A percentile compares a stretch with the other conserved stretches of the same genome.
Evolutionary conservation across 805 yeast genomes (phyloP).

Genomic region (Saccharomycopsis fermentans): DNA sequence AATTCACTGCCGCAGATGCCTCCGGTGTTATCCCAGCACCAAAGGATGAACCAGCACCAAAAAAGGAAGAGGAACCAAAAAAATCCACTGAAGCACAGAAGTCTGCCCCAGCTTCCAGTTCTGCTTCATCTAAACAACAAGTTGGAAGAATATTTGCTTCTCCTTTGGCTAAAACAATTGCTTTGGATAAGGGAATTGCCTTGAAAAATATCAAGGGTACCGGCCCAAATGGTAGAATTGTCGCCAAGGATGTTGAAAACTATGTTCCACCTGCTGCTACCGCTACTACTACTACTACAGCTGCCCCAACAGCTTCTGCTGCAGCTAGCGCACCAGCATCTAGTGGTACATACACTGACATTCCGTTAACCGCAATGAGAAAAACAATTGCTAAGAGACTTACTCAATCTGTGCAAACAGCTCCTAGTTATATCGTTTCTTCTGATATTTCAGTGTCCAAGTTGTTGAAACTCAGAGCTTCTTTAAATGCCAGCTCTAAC

Average conservation of each 20-base stretch:
- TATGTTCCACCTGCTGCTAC: constrained; percentile 31
- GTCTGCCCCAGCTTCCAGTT: constrained; percentile 26
- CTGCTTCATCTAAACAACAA: constrained; percentile 29
- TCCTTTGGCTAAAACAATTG: constrained; percentile 88
- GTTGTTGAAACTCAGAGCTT: constrained; percentile 81
- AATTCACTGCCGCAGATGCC: constrained; percentile 77
- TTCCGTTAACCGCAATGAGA: constrained; percentile 87
- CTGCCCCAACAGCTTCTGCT: constrained; percentile 39
- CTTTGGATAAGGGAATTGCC: constrained; percentile 84
- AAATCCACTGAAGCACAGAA: constrained; percentile 26
- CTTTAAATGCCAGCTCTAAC: constrained; percentile 75
- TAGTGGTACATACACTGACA: constrained; percentile 60
- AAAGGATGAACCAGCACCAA: constrained; percentile 23
- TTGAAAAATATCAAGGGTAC: constrained; percentile 80
- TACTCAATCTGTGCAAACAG: constrained; percentile 69
- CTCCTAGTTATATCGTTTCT: constrained; percentile 90
- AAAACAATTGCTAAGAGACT: constrained; percentile 86
- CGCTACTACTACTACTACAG: constrained; percentile 31
- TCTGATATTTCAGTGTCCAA: constrained; percentile 81
- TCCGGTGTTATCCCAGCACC: constrained; percentile 37
- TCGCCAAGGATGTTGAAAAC: constrained; percentile 81
- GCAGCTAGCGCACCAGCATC: constrained; percentile 39
- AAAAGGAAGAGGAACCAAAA: constrained; percentile 20
- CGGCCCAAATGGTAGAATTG: constrained; percentile 93
- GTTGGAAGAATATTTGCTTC: constrained; percentile 81